Evolutionary conservation across 768 basidiomycete species (phyloP), one percentile per base, ranked within the genome.

Genomic region (Pluteus cervinus): DNA sequence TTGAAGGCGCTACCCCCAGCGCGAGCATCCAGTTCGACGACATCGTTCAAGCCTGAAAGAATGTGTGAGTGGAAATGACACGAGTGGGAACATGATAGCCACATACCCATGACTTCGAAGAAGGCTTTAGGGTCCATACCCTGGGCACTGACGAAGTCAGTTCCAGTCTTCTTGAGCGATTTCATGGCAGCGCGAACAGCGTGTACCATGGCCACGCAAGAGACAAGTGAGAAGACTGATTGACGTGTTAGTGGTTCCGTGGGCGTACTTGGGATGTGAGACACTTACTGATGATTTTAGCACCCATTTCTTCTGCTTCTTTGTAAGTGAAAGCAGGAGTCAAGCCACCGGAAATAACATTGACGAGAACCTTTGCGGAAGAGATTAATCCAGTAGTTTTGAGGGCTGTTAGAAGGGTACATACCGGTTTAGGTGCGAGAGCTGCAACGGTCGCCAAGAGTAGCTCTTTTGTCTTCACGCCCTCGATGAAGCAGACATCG

Each of bases 401-500:
- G 28, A 22, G 36, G 16, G 11, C 5, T 30, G 10, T 14, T 45
- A 8, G 24, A 18, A 18, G 24, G 31, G 14, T 9, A 50, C 65
- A 43, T 42, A 76, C 82, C 1, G 84, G 84, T 47, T 81, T 85
- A 4, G 84, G 84, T 5, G 78, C 73, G 20, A 87, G 58, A 2
- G 78, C 81, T 16, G 69, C 68, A 31, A 87, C 77, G 7, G 84
- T 84, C 1, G 63, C 63, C 39, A 71, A 65, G 11, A 86, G 67
- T 16, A 81, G 71, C 30, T 81, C 76, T 31, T 76, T 69, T 2
- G 75, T 81, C 55, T 75, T 75, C 20, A 86, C 82, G 28, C 85
- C 84, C 54, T 86, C 84, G 24, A 86, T 85, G 58, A 87, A 88
- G 56, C 82, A 86, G 9, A 83, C 82, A 49, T 87, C 84, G 1